These are phyloP conservation scores for Aegilops sharonensis DNA, from an alignment of 176 grass and related monocot genomes.

Conservation along the genomic window DNA sequence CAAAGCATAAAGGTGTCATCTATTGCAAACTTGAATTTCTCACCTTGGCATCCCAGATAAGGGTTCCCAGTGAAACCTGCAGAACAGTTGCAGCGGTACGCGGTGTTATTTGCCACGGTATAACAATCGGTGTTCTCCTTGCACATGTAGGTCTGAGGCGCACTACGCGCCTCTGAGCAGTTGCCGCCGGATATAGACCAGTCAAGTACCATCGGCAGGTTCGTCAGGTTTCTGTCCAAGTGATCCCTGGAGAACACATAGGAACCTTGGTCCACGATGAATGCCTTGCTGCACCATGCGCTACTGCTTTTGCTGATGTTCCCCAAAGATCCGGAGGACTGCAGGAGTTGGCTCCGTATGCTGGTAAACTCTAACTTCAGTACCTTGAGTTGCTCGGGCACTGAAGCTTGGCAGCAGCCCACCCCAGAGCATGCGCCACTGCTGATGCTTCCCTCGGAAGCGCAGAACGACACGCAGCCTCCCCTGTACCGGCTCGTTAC, in stretches of 20 bases:
- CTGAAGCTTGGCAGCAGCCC: conserved; percentile 36
- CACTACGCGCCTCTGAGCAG: background rate
- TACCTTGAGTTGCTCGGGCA: conserved; percentile 4
- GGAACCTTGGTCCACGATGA: conserved; percentile 1
- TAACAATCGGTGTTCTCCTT: conserved; percentile 25
- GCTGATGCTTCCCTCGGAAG: conserved; percentile 3
- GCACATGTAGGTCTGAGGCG: background rate
- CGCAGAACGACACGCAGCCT: conserved; percentile 38
- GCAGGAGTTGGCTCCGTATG: conserved; percentile 19
- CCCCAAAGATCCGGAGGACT: background rate
- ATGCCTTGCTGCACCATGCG: background rate
- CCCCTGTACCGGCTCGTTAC: background rate
- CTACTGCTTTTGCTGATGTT: background rate
- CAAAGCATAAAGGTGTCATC: background rate
- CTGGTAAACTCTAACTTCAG: conserved; percentile 19
- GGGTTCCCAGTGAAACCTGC: conserved; percentile 6
- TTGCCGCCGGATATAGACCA: background rate
- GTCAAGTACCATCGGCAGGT: conserved; percentile 10
- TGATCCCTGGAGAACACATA: background rate
- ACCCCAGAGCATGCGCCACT: conserved; percentile 23
- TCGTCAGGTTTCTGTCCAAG: background rate
- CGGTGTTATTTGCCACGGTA: background rate
- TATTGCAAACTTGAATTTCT: background rate
- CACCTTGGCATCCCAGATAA: conserved; percentile 19
- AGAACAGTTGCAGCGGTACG: conserved; percentile 28